These are phyloP conservation scores for Phytophthora vignae DNA, from an alignment of 352 stramenopile genomes.

Conservation along the genomic window DNA sequence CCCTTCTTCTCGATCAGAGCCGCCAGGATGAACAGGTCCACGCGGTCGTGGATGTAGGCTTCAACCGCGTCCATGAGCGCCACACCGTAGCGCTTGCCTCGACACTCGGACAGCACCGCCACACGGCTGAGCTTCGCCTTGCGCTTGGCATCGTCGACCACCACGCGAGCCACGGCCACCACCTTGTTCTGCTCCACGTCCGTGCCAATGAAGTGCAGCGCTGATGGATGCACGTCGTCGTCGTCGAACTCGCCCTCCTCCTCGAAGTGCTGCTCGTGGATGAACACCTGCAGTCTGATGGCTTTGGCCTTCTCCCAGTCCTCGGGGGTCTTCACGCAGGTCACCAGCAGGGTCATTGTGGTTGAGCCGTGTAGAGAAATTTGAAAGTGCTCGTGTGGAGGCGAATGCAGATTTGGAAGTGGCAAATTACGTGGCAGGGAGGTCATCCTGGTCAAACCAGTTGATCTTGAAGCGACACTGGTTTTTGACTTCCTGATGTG, in stretches of 20 bases:
- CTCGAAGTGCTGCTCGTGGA: constrained; percentile 56
- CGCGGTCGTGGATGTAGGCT: constrained; percentile 35
- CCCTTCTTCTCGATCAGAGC: constrained; percentile 45
- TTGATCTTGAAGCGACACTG: constrained; percentile 24
- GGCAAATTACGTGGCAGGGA: constrained; percentile 16
- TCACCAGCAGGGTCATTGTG: constrained; percentile 47
- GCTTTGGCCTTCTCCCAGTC: constrained; percentile 47
- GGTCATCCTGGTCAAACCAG: neutral
- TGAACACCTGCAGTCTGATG: constrained; percentile 58
- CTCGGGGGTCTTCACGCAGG: constrained; percentile 48
- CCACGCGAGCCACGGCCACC: constrained; percentile 52
- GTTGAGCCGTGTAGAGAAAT: neutral
- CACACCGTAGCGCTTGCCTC: constrained; percentile 57
- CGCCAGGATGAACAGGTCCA: constrained; percentile 44
- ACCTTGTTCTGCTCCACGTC: constrained; percentile 59
- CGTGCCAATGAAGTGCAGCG: constrained; percentile 58
- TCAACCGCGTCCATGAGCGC: constrained; percentile 55
- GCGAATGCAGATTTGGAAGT: constrained; percentile 23
- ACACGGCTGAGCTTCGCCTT: constrained; percentile 65
- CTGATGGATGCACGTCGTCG: constrained; percentile 48
- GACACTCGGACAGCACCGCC: constrained; percentile 57
- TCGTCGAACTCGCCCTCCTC: constrained; percentile 46
- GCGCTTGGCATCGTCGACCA: constrained; percentile 40
- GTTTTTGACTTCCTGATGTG: constrained; percentile 8
- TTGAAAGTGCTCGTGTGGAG: neutral